Evolutionary conservation across 495 filamentous ascomycete species (phyloP).

Genomic region (Hypoxylon intermedium): DNA sequence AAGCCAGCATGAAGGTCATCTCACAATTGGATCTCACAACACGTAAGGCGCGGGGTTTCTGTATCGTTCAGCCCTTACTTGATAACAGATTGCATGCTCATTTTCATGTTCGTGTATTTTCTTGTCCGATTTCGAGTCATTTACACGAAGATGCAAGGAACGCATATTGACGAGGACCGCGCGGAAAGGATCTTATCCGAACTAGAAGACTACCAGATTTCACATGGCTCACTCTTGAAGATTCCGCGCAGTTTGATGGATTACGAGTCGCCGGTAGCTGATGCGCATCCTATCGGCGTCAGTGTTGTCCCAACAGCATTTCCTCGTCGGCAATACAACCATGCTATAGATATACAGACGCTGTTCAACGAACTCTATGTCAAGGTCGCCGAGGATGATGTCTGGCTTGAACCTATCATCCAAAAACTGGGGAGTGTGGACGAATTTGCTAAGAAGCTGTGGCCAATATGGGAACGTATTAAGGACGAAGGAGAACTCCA

Average conservation of each 20-base stretch:
- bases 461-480: constrained; percentile 71
- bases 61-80: no score
- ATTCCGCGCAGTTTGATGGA: constrained; percentile 14
- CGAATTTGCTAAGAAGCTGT: constrained; percentile 72
- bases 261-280: constrained; percentile 17
- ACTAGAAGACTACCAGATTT: constrained; percentile 29
- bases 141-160: constrained; percentile 1
- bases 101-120: neutral
- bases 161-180: neutral
- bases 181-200: constrained; percentile 19
- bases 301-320: constrained; percentile 78
- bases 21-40: neutral
- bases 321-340: constrained; percentile 67
- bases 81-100: no score
- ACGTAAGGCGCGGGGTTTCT: neutral
- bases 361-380: constrained; percentile 79
- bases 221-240: constrained; percentile 24
- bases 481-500: constrained; percentile 77
- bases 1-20: no score
- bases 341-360: constrained; percentile 66
- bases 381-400: constrained; percentile 69
- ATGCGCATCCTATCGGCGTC: constrained; percentile 45
- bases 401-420: constrained; percentile 70
- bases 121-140: neutral
- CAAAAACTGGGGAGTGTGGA: constrained; percentile 69